Conservation (phyloP, 495 filamentous ascomycete genomes). For the Umbilicaria muhlenbergii region DNA sequence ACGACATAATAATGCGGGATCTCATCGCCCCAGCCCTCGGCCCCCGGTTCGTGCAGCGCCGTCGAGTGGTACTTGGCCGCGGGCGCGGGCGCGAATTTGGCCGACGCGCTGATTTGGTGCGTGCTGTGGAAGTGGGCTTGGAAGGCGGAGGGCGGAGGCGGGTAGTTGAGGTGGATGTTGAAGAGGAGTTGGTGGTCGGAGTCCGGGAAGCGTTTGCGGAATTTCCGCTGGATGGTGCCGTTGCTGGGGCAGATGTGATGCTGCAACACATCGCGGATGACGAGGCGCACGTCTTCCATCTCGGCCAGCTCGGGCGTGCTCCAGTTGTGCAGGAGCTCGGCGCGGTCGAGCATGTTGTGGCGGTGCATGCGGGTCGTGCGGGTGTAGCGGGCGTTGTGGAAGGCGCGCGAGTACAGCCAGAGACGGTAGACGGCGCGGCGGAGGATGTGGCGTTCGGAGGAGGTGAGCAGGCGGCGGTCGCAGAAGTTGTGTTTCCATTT, state of each 20-base stretch:
- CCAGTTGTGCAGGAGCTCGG: conserved; percentile 42
- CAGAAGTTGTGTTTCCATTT: conserved; percentile 47
- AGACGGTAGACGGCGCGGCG: conserved; percentile 52
- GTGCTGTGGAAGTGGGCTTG: conserved; percentile 10
- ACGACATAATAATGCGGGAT: conserved; percentile 47
- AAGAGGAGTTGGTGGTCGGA: conserved; percentile 28
- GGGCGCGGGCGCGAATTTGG: conserved; percentile 3
- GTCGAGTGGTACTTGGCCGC: conserved; percentile 12
- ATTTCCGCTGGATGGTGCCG: conserved; percentile 40
- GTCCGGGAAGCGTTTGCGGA: conserved; percentile 37
- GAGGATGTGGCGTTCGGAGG: conserved; percentile 40
- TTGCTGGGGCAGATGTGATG: conserved; percentile 45
- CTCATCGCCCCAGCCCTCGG: conserved; percentile 47
- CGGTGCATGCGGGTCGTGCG: conserved; percentile 30
- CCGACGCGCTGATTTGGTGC: conserved; percentile 5
- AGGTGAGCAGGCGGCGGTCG: conserved; percentile 43
- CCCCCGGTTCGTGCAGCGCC: conserved; percentile 20
- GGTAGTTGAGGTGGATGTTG: conserved; percentile 37
- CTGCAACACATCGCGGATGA: conserved; percentile 36
- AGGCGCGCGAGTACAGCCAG: conserved; percentile 48
- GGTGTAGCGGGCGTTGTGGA: conserved; percentile 32
- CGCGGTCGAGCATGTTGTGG: conserved; percentile 29
- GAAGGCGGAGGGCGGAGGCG: conserved; percentile 10
- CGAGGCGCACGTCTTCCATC: conserved; percentile 34
- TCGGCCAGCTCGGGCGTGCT: conserved; percentile 35